These are phyloP conservation scores for Camelina hispida DNA, from an alignment of 345 rosid genomes.

Conservation along the genomic window DNA sequence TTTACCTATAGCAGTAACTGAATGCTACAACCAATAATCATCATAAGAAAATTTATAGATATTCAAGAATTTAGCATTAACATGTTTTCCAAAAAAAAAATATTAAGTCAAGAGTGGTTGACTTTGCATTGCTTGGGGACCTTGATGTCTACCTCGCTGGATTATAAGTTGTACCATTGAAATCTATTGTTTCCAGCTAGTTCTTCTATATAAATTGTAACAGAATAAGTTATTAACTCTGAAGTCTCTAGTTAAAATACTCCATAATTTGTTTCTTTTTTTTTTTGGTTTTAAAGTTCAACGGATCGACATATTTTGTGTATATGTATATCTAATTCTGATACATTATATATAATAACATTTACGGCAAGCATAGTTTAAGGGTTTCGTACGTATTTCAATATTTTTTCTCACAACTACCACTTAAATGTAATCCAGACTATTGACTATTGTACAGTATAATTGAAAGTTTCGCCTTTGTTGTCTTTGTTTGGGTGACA, in stretches of 20 bases:
- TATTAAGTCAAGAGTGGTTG: background rate
- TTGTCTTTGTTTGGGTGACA: background rate
- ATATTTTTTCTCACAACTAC: background rate
- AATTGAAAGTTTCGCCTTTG: conserved; percentile 11
- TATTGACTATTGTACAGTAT: background rate
- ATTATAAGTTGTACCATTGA: background rate
- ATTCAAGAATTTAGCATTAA: conserved; percentile 2
- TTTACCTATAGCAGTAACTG: background rate
- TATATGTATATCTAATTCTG: too few relatives aligned
- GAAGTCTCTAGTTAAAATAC: background rate
- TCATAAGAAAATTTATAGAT: background rate
- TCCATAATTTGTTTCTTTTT: background rate
- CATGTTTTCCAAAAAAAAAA: background rate
- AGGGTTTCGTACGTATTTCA: background rate
- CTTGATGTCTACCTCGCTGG: background rate
- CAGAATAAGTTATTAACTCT: background rate
- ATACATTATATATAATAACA: background rate
- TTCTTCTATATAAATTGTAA: background rate
- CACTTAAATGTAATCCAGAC: background rate
- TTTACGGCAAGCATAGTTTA: background rate
- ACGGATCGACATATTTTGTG: background rate
- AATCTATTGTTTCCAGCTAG: conserved; percentile 10
- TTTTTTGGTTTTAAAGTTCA: conserved; percentile 17
- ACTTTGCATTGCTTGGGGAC: background rate
- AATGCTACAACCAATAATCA: background rate